Conservation (phyloP, 441 rosid genomes). For the Jatropha podagrica region DNA sequence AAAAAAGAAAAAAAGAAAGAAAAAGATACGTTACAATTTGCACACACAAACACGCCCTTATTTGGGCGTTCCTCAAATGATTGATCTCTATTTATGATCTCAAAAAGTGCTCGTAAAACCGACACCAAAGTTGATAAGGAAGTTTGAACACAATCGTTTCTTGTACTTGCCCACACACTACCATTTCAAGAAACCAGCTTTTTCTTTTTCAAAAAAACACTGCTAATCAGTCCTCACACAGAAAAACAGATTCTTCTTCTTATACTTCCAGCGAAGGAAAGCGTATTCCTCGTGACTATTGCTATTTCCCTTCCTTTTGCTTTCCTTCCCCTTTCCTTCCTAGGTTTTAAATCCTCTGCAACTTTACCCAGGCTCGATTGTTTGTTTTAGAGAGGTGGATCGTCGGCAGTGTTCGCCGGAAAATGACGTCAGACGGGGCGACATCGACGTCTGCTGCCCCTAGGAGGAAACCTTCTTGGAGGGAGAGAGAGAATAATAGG, state of each 20-base stretch:
- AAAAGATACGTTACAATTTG: too few relatives aligned
- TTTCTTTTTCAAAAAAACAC: slow-evolving; percentile 8
- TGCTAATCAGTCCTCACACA: slow-evolving; percentile 6
- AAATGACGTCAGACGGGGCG: slow-evolving; percentile 92
- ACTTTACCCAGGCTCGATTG: background rate
- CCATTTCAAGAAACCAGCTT: slow-evolving; percentile 17
- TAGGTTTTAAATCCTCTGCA: slow-evolving; percentile 10
- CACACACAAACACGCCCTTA: background rate
- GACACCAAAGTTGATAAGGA: background rate
- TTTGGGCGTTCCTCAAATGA: background rate
- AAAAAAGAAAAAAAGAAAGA: too few relatives aligned
- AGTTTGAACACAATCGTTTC: background rate
- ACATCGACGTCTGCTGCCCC: slow-evolving; percentile 56
- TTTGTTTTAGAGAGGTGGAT: background rate
- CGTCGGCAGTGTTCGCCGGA: slow-evolving; percentile 19
- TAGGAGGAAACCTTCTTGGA: slow-evolving; percentile 95
- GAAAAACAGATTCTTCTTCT: slow-evolving; percentile 39
- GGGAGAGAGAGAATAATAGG: slow-evolving; percentile 94
- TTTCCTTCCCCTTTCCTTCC: background rate
- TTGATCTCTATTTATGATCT: background rate
- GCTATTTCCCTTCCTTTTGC: slow-evolving; percentile 24
- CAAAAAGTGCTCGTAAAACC: background rate
- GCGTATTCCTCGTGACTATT: slow-evolving; percentile 64
- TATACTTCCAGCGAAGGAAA: slow-evolving; percentile 41
- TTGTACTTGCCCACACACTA: slow-evolving; percentile 19